These are phyloP conservation scores for Pyrus bretschneideri DNA, from an alignment of 306 rosid genomes.

Conservation along the genomic window DNA sequence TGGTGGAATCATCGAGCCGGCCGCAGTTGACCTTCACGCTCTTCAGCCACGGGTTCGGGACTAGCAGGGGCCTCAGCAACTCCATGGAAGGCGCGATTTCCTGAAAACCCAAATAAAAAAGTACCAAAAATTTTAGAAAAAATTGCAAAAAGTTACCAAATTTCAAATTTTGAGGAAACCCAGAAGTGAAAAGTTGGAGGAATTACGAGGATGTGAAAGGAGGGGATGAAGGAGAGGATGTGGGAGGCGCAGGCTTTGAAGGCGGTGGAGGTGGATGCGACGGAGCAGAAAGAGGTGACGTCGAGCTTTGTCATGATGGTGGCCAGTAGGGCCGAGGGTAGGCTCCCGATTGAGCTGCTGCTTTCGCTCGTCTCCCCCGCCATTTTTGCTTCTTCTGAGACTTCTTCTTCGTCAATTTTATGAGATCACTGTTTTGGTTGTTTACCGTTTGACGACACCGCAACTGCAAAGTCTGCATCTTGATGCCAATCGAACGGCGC, in stretches of 20 bases:
- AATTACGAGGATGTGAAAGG: constrained; percentile 68
- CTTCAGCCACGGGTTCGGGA: constrained; percentile 55
- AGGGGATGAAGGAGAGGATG: constrained; percentile 61
- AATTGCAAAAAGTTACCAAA: neutral
- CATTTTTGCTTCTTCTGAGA: neutral
- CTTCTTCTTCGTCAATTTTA: neutral
- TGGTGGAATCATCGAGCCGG: constrained; percentile 72
- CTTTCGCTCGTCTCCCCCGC: constrained; percentile 16
- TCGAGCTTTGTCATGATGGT: constrained; percentile 76
- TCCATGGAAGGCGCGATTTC: constrained; percentile 62
- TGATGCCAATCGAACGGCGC: neutral
- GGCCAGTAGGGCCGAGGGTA: constrained; percentile 53
- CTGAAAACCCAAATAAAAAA: constrained; percentile 16
- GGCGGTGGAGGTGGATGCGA: constrained; percentile 62
- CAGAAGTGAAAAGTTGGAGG: neutral
- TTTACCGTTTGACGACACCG: neutral
- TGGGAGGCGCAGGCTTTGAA: constrained; percentile 54
- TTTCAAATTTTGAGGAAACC: neutral
- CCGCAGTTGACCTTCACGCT: constrained; percentile 66
- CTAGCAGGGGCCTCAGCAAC: constrained; percentile 60
- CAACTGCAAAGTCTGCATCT: neutral
- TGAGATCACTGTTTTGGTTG: neutral
- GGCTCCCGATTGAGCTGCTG: constrained; percentile 13
- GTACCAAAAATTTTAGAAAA: neutral
- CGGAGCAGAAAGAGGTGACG: constrained; percentile 66